Base-by-base conservation (phyloP, 108 stramenopile species). In the Seminavis robusta region DNA sequence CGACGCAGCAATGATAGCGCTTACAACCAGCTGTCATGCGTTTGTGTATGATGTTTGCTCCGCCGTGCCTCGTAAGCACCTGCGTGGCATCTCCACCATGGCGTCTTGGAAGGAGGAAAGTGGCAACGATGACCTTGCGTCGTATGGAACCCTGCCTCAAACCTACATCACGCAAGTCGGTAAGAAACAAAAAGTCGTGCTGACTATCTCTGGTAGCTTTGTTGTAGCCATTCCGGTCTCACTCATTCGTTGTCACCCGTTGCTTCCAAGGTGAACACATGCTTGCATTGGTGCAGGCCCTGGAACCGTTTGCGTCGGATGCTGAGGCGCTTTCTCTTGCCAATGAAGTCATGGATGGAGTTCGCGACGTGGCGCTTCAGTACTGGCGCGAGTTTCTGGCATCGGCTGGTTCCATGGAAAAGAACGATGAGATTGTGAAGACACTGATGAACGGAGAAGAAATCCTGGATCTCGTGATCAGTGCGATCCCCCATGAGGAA, bases 281-380 rank as follows among this genome's bases (percentile, higher is more conserved):
- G 75, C 50, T 92, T 39, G 82, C 90, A 10, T 50, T 92, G 45
- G 90, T 92, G 2, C 90, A 92, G 50, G 80, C 84, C 13, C 67
- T 92, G 42, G 90, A 92, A 54, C 90, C 90, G 2, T 88, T 92
- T 75, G 84, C 90, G 5, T 88, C 81, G 11, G 82, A 87, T 58
- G 48, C 52, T 10, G 69, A 81, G 31, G 65, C 83, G 1, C 53
- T 92, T 26, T 69, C 71, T n/a, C 34, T 92, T 40, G 90, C 86
- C 20, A 88, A 84, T 61, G 82, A 88, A 59, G 86, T 83, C 36
- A 92, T 92, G 90, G 33, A 29, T 4, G 73, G 65, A 29, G 74
- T 88, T 3, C 69, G 58, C 31, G 74, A 79, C 32, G 84, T 92
- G 32, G 84, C 86, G 2, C 48, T 86, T 10, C 75, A 83, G 32